Conservation (phyloP, 2,329 filamentous ascomycete species). For the Aspergillus cejpii region DNA sequence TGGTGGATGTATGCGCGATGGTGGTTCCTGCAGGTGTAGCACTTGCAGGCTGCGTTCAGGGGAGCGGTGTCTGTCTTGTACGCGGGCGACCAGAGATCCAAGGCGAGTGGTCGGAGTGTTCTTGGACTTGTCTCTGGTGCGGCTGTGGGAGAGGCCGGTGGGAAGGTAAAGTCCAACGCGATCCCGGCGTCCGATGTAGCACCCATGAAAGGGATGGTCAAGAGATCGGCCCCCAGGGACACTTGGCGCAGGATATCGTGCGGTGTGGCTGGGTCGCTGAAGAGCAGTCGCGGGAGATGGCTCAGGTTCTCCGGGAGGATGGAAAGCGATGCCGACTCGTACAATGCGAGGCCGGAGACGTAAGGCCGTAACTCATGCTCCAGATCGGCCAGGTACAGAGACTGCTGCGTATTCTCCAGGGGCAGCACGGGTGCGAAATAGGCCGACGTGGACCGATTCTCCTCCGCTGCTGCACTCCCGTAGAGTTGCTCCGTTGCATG, state of each 20-base stretch:
- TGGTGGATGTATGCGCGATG: conserved; percentile 85
- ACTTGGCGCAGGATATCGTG: conserved; percentile 72
- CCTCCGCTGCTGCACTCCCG: conserved; percentile 25
- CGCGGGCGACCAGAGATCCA: conserved; percentile 65
- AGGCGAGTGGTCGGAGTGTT: conserved; percentile 52
- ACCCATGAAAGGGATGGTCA: conserved; percentile 69
- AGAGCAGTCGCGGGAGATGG: conserved; percentile 64
- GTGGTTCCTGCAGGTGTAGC: conserved; percentile 77
- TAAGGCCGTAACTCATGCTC: conserved; percentile 54
- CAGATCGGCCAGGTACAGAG: conserved; percentile 69
- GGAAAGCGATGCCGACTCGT: conserved; percentile 63
- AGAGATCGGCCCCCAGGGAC: conserved; percentile 68
- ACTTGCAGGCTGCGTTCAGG: conserved; percentile 59
- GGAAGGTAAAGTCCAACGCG: conserved; percentile 72
- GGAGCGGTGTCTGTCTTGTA: conserved; percentile 60
- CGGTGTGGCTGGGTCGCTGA: conserved; percentile 63
- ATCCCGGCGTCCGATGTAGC: conserved; percentile 75
- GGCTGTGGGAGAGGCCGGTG: conserved; percentile 32
- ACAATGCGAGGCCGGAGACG: conserved; percentile 68
- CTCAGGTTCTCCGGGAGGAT: conserved; percentile 58
- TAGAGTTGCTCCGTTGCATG: conserved; percentile 53
- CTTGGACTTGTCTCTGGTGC: neutral
- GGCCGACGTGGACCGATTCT: conserved; percentile 40
- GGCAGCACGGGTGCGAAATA: conserved; percentile 64
- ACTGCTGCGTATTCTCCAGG: conserved; percentile 66